phyloP scores from a whole-genome alignment of 1,284 basidiomycete genomes.

The Sphaerobolus stellatus region DNA sequence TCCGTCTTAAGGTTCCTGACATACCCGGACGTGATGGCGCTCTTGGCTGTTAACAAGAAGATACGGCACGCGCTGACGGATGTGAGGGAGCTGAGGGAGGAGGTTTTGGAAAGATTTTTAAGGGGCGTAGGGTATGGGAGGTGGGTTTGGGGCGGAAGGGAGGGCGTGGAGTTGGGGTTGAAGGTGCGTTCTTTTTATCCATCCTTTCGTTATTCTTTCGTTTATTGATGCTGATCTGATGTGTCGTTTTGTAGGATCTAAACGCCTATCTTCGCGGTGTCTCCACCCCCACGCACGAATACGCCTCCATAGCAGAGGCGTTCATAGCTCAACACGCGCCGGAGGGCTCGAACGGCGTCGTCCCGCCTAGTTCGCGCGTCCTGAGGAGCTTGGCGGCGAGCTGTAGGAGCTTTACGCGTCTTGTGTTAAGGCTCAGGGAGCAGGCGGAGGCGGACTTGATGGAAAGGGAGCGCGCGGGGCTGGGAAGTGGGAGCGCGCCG shows the following conservation, averaged over 20 bases:
- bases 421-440: constrained; percentile 68
- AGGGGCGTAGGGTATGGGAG: constrained; percentile 64
- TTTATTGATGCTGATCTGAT: not conserved
- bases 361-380: constrained; percentile 35
- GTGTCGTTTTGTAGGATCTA: constrained; percentile 52
- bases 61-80: constrained; percentile 50
- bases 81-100: constrained; percentile 53
- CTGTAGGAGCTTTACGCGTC: constrained; percentile 68
- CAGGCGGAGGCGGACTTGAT: constrained; percentile 59
- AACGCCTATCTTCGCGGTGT: constrained; percentile 76
- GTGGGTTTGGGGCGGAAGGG: constrained; percentile 56
- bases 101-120: constrained; percentile 64
- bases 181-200: constrained; percentile 53
- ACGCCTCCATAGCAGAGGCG: constrained; percentile 53
- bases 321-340: constrained; percentile 40
- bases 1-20: constrained; percentile 55
- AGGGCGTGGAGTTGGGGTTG: constrained; percentile 60
- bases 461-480: too few species aligned
- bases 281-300: constrained; percentile 69
- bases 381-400: constrained; percentile 46
- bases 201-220: not conserved
- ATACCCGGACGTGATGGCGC: constrained; percentile 65
- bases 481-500: too few species aligned
- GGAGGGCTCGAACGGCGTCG: too few species aligned
- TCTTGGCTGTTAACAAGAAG: constrained; percentile 55